Conservation (phyloP, 805 yeast species). For the Saccharomycopsis amapae region DNA sequence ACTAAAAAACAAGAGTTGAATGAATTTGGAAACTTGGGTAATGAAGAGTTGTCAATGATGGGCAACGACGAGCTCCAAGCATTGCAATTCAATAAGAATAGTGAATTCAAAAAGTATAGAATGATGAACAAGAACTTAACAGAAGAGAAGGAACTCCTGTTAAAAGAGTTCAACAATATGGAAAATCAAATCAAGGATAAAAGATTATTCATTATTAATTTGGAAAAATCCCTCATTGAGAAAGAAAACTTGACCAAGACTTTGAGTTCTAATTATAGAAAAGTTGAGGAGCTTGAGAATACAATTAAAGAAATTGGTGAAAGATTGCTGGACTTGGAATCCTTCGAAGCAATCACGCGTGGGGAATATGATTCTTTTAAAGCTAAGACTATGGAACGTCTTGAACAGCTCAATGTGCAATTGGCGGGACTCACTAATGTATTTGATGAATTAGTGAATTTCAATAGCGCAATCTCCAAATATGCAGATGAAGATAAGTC, state of each 20-base stretch:
- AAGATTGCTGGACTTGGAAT: slow-evolving; percentile 1
- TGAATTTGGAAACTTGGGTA: slow-evolving; percentile 22
- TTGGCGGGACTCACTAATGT: not conserved
- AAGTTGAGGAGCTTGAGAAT: slow-evolving; percentile 25
- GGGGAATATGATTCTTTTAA: slow-evolving; percentile 1
- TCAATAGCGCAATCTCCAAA: not conserved
- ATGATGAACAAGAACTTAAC: slow-evolving; percentile 26
- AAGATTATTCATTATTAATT: slow-evolving; percentile 41
- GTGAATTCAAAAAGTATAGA: slow-evolving; percentile 37
- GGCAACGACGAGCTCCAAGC: slow-evolving; percentile 43
- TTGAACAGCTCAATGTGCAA: not conserved
- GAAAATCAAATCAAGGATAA: slow-evolving; percentile 49
- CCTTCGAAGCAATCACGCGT: not conserved
- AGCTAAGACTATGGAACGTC: not conserved
- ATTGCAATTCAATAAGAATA: slow-evolving; percentile 32
- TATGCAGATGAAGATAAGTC: slow-evolving; percentile 1
- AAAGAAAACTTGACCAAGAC: slow-evolving; percentile 34
- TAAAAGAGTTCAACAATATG: slow-evolving; percentile 37
- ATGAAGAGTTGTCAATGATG: slow-evolving; percentile 9
- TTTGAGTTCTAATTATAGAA: slow-evolving; percentile 31
- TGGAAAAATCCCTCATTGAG: slow-evolving; percentile 47
- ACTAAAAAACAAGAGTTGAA: slow-evolving; percentile 31
- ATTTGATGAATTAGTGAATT: not conserved
- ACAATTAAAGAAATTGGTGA: slow-evolving; percentile 14
- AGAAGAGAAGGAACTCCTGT: slow-evolving; percentile 39